Conservation (phyloP, 345 rosid genomes). For the Toxicodendron radicans region DNA sequence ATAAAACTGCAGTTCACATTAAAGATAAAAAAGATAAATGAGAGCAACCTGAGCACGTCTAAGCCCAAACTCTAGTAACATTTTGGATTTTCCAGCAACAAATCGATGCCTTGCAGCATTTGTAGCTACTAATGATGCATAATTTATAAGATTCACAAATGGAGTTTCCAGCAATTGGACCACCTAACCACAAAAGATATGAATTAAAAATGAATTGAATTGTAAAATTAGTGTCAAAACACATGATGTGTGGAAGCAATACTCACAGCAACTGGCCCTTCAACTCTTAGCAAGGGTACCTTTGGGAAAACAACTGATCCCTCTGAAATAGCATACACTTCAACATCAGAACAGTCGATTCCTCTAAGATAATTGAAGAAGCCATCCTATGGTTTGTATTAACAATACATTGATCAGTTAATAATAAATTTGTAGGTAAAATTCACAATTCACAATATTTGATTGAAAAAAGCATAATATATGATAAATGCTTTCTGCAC, state of each 20-base stretch:
- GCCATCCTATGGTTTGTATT: constrained; percentile 54
- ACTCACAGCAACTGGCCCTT: constrained; percentile 97
- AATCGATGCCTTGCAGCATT: constrained; percentile 96
- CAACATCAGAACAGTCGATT: constrained; percentile 85
- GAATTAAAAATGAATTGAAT: not conserved
- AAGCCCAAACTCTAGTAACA: constrained; percentile 89
- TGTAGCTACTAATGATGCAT: constrained; percentile 88
- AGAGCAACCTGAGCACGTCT: constrained; percentile 87
- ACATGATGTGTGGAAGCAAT: not conserved
- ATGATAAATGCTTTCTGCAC: not conserved
- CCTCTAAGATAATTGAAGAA: constrained; percentile 78
- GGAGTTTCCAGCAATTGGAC: constrained; percentile 98
- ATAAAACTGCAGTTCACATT: constrained; percentile 12
- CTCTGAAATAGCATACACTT: constrained; percentile 81
- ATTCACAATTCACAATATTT: not conserved
- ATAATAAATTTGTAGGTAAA: constrained; percentile 12
- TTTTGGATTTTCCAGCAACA: constrained; percentile 88
- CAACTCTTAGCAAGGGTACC: constrained; percentile 88
- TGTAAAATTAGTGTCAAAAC: not conserved
- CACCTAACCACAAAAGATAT: constrained; percentile 44
- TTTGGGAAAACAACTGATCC: constrained; percentile 93
- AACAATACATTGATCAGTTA: constrained; percentile 8
- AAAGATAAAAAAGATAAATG: constrained; percentile 8
- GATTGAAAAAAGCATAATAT: not conserved
- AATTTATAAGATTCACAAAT: constrained; percentile 77